Percentiles rank a stretch among this genome's conserved stretches.
These are phyloP conservation scores for Tuber magnatum DNA, from an alignment of 495 filamentous ascomycete species.

Conservation along the genomic window DNA sequence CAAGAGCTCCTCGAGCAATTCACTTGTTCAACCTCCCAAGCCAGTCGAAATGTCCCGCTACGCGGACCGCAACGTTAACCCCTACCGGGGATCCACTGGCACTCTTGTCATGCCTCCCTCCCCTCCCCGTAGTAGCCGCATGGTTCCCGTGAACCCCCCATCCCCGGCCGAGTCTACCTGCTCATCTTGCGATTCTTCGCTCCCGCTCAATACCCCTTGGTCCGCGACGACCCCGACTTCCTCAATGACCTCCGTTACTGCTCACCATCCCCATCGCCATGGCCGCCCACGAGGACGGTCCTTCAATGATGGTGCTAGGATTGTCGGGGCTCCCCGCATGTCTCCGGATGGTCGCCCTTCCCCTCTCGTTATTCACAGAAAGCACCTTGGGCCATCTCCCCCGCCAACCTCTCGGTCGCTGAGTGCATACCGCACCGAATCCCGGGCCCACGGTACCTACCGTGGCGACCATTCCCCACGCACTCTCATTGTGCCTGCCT, in stretches of 20 bases:
- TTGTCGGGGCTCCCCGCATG: slow-evolving; percentile 17
- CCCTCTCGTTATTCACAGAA: slow-evolving; percentile 15
- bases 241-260: neutral
- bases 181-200: slow-evolving; percentile 34
- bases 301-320: slow-evolving; percentile 10
- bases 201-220: slow-evolving; percentile 38
- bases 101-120: slow-evolving; percentile 23
- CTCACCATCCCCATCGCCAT: neutral
- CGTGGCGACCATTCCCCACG: neutral
- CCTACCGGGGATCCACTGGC: slow-evolving; percentile 36
- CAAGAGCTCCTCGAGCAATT: neutral
- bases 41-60: slow-evolving; percentile 24
- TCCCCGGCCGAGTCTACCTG: slow-evolving; percentile 31
- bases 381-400: slow-evolving; percentile 5
- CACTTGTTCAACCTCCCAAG: slow-evolving; percentile 10
- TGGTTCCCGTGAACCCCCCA: slow-evolving; percentile 22
- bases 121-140: slow-evolving; percentile 19
- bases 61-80: slow-evolving; percentile 16
- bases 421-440: slow-evolving; percentile 13
- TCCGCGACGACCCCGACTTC: slow-evolving; percentile 23
- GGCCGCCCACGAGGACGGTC: slow-evolving; percentile 1
- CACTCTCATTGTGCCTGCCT: slow-evolving; percentile 32
- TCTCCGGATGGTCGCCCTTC: slow-evolving; percentile 26
- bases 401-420: slow-evolving; percentile 13
- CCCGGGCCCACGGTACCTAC: slow-evolving; percentile 10